Evolutionary conservation across 352 stramenopile species (phyloP).

Genomic region (Phytophthora sojae): DNA sequence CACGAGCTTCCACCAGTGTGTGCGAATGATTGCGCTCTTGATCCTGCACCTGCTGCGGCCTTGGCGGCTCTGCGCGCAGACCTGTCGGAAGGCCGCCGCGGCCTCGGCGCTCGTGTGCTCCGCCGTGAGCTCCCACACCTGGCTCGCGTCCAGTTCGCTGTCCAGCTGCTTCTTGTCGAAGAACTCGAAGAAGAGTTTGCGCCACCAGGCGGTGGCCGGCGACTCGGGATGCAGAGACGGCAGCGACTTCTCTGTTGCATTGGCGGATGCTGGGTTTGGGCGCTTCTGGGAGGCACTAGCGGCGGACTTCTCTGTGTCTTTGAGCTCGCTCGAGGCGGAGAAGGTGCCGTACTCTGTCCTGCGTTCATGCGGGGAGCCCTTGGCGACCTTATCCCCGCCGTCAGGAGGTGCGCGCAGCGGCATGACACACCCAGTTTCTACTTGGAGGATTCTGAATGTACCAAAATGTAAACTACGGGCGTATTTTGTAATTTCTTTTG

Average conservation of each 20-base stretch:
- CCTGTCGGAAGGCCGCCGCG: slow-evolving; percentile 35
- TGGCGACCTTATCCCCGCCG: slow-evolving; percentile 1
- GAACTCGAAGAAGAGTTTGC: slow-evolving; percentile 49
- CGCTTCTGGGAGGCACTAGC: background rate
- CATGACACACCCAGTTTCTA: slow-evolving; percentile 4
- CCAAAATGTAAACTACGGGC: no score
- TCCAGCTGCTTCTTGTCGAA: slow-evolving; percentile 44
- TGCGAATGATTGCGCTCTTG: slow-evolving; percentile 40
- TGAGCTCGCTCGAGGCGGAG: background rate
- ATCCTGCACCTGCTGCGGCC: slow-evolving; percentile 29
- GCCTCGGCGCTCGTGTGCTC: slow-evolving; percentile 49
- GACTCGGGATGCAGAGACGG: slow-evolving; percentile 39
- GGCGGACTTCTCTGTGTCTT: background rate
- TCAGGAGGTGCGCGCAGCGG: slow-evolving; percentile 17
- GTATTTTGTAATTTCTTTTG: no score
- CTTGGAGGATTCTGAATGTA: no score
- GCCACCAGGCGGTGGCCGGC: slow-evolving; percentile 43
- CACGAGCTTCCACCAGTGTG: slow-evolving; percentile 39
- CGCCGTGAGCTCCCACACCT: slow-evolving; percentile 60
- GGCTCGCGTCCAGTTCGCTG: slow-evolving; percentile 41
- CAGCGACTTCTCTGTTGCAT: slow-evolving; percentile 5
- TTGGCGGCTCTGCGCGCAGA: slow-evolving; percentile 28
- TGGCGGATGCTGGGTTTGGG: background rate
- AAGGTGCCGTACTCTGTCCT: slow-evolving; percentile 34
- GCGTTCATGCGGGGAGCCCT: slow-evolving; percentile 13